phyloP scores from a whole-genome alignment of 2,329 filamentous ascomycete genomes.

The Fusarium agapanthi region DNA sequence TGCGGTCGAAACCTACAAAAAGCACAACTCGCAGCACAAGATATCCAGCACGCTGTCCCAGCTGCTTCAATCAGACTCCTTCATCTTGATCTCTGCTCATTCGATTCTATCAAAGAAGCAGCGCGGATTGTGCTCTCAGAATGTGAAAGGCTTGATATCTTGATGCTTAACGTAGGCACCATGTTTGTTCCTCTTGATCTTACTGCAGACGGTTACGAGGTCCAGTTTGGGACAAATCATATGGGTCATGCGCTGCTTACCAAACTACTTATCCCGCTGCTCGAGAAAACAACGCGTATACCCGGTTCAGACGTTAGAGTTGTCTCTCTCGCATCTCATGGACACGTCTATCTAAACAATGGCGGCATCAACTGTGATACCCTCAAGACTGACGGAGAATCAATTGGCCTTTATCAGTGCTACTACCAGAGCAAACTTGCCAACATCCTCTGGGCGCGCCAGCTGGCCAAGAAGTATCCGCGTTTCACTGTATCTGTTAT shows the following conservation, averaged over 20 bases:
- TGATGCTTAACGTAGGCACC: background rate
- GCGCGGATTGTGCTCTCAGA: background rate
- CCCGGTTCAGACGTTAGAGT: background rate
- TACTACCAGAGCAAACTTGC: background rate
- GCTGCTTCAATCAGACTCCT: rapidly evolving
- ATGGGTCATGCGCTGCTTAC: background rate
- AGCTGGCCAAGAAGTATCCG: background rate
- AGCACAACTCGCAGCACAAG: rapidly evolving
- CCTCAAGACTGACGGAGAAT: background rate
- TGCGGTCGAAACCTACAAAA: background rate
- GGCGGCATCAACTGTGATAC: background rate
- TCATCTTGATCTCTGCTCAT: background rate
- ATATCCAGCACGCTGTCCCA: background rate
- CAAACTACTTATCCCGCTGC: background rate
- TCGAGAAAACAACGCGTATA: background rate
- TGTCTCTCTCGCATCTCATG: background rate
- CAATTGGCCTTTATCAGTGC: background rate
- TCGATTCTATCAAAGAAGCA: background rate
- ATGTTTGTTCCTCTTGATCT: background rate
- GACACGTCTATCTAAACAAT: background rate
- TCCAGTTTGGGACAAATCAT: background rate
- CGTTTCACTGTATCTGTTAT: background rate
- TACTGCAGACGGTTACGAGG: background rate
- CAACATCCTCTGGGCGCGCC: background rate
- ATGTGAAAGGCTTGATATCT: background rate